Base-by-base conservation (phyloP, 1,139 yeast genomes). In the Yamadazyma friedrichii region DNA sequence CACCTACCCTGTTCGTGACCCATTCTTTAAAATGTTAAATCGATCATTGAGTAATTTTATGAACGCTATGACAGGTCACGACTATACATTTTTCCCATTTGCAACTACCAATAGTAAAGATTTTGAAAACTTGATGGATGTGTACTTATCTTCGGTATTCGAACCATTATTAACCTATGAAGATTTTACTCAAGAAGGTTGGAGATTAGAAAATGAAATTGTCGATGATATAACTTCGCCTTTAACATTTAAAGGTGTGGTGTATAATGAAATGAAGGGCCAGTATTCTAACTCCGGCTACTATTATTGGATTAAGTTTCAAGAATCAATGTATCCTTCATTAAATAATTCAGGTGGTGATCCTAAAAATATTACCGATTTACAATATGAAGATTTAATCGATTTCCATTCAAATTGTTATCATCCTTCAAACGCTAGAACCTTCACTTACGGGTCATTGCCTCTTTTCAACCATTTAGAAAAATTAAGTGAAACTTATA, bases 61-160 rank as follows among this genome's bases (percentile, higher is more conserved):
- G 99, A 93, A 93, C 60, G 99, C 99, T 11, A 88, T 93, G 96
- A 93, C 99, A 0, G 98, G 96, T 13, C 91, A 87, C 52, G 98
- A 93, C 62, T 89, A 88, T 56, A 93, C 98, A 0, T 91, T 83
- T 61, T 93, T 87, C 55, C 98, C 99, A 4, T 93, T 93, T 70
- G 89, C 98, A 17, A 93, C 98, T 2, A 91, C 98, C 4, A 93
- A 93, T 58, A 63, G 65, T 33, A 79, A 78, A 44, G 99, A 93
- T 60, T 93, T 78, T 60, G 76, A 76, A 31, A 94, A 93, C 55
- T 72, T 93, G 56, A 84, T 91, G 78, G 85, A 82, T 47, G 95
- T 93, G 8, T 93, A 94, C 58, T 70, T 91, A 40, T 95, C 93
- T 47, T 84, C 96, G 3, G 93, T 91, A 1, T 77, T 89, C 46